phyloP scores from a whole-genome alignment of 139 green algal species.

The Choricystis sp. region DNA sequence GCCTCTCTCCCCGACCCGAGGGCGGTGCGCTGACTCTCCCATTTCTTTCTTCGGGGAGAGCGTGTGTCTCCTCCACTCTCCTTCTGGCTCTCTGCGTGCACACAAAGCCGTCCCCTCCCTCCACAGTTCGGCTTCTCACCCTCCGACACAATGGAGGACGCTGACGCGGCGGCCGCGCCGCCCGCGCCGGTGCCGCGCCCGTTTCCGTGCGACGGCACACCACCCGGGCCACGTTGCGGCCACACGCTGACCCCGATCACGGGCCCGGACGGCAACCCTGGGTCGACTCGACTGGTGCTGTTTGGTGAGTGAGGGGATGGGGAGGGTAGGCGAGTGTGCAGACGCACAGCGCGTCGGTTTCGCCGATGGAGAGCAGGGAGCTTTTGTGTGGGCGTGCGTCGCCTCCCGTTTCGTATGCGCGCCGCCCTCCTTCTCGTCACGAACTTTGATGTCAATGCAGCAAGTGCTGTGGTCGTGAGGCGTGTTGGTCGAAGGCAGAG shows the following conservation, averaged over 20 bases:
- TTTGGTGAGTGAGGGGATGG: slow-evolving; percentile 72
- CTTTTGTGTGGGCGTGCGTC: too few species aligned
- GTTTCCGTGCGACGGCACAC: slow-evolving; percentile 27
- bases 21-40: too few species aligned
- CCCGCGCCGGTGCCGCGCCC: slow-evolving; percentile 20
- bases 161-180: not conserved
- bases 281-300: slow-evolving; percentile 57
- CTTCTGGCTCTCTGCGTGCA: too few species aligned
- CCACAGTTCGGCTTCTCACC: not conserved
- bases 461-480: not conserved
- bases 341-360: too few species aligned
- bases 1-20: too few species aligned
- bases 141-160: slow-evolving; percentile 3
- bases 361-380: too few species aligned
- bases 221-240: slow-evolving; percentile 64
- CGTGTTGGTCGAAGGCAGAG: too few species aligned
- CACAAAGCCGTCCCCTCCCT: too few species aligned
- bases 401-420: too few species aligned
- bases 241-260: slow-evolving; percentile 82
- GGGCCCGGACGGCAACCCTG: slow-evolving; percentile 45
- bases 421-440: not conserved
- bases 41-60: too few species aligned
- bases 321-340: too few species aligned
- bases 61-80: too few species aligned
- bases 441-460: not conserved